Conservation (phyloP, 768 basidiomycete genomes). For the Boletus vinaceobasis region DNA sequence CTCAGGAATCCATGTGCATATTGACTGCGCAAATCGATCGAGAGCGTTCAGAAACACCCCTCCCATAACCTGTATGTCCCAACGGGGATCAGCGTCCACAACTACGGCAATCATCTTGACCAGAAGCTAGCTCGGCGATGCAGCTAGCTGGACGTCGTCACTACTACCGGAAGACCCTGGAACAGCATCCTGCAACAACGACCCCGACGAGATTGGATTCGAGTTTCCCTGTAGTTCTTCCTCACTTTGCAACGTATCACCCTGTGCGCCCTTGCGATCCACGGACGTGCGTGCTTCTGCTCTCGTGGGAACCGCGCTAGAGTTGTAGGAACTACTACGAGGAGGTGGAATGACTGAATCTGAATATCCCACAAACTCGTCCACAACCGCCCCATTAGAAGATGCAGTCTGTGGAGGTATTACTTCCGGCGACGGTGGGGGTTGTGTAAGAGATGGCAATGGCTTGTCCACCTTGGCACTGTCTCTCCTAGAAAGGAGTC, state of each 20-base stretch:
- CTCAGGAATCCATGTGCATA: slow-evolving; percentile 12
- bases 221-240: slow-evolving; percentile 3
- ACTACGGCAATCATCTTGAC: slow-evolving; percentile 13
- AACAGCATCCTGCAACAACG: not conserved
- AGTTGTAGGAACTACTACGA: slow-evolving; percentile 18
- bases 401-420: slow-evolving; percentile 10
- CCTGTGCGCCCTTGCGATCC: slow-evolving; percentile 4
- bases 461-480: slow-evolving; percentile 27
- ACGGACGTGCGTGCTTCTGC: not conserved
- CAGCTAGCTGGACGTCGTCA: not conserved
- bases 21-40: slow-evolving; percentile 7
- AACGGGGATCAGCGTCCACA: not conserved
- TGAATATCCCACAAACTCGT: slow-evolving; percentile 10
- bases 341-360: slow-evolving; percentile 23
- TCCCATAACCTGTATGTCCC: not conserved
- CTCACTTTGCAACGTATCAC: not conserved
- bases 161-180: slow-evolving; percentile 9
- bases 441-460: slow-evolving; percentile 25
- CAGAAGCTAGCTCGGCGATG: slow-evolving; percentile 10
- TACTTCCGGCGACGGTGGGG: slow-evolving; percentile 2
- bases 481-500: slow-evolving; percentile 32
- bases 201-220: slow-evolving; percentile 10
- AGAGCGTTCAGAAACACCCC: not conserved
- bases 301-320: slow-evolving; percentile 4
- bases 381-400: slow-evolving; percentile 12